Base-by-base conservation (phyloP, 495 filamentous ascomycete species). In the Talaromyces stipitatus region DNA sequence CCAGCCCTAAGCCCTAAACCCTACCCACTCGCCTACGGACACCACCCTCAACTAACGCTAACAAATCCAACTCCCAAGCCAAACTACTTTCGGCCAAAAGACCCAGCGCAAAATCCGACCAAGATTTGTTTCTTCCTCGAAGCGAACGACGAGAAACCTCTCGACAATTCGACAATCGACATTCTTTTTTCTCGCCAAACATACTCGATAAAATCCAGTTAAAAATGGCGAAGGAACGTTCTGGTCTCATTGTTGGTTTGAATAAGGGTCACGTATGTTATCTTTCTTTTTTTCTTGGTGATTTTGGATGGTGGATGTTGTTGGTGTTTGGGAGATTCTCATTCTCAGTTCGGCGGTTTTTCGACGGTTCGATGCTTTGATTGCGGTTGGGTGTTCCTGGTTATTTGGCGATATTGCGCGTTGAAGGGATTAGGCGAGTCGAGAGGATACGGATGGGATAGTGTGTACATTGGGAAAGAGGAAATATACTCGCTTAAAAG, bases 181-280 rank as follows among this genome's bases (percentile, higher is more conserved):
- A 23, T 16, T 11, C 43, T 29, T 12, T 50, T 32, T 28, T 16
- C 26, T 28, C 22, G 0, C 9, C 20, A 26, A 48, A 30, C 16
- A 8, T 5, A 18, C 28, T 10, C 36, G 52, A 55, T 18, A 38
- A 22, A 55, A 41, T 20, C 23, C 66, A 71, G 72, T 26, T 67
- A 68, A 69, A 73, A 69, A 86, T 84, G 81, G 79, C 79, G 58
- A 76, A 78, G 69, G 82, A 84, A 75, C 82, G 84, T 70, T 82
- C 79, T 73, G 89, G 89, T 76, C 81, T 96, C 67, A 78, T 84
- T 75, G 77, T 85, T 70, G 92, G 92, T 69, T 72, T 90, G 68
- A 95, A 97, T 80, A 85, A 83, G 72, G 92, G 92, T 72, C 88
- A 94, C 78, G 90, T 94, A 91, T 69, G 85, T 81, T 53, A 12